Conservation (phyloP, 176 grass and related monocot genomes). For the Oryza australiensis region DNA sequence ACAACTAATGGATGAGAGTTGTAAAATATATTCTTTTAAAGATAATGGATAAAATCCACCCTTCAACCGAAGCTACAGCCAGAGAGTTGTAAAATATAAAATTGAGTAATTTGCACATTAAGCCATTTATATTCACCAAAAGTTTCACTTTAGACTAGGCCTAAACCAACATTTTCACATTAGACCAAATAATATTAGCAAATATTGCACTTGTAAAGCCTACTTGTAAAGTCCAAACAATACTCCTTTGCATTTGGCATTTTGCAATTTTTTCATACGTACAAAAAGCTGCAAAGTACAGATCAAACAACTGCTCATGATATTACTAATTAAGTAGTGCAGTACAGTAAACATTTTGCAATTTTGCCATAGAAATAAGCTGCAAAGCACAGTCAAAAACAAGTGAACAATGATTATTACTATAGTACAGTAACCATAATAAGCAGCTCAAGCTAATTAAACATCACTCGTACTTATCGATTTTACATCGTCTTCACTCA, state of each 20-base stretch:
- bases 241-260: background rate
- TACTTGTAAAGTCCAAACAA: background rate
- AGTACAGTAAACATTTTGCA: background rate
- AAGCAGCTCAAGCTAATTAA: background rate
- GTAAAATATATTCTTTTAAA: no score
- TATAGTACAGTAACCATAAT: background rate
- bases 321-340: background rate
- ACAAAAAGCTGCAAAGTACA: background rate
- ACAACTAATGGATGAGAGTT: background rate
- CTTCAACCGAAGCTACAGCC: no score
- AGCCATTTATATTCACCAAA: no score
- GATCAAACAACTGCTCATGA: background rate
- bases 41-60: no score
- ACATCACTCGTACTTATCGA: background rate
- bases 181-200: no score
- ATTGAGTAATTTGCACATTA: no score
- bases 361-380: background rate
- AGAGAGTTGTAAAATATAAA: no score
- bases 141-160: no score
- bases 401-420: background rate
- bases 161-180: no score
- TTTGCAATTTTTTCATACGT: background rate
- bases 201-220: background rate
- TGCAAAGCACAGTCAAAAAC: background rate
- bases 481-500: background rate